A percentile compares a stretch with the other conserved stretches of the same genome.
Conservation (phyloP, 345 rosid genomes). For the Eucalyptus lansdowneana region DNA sequence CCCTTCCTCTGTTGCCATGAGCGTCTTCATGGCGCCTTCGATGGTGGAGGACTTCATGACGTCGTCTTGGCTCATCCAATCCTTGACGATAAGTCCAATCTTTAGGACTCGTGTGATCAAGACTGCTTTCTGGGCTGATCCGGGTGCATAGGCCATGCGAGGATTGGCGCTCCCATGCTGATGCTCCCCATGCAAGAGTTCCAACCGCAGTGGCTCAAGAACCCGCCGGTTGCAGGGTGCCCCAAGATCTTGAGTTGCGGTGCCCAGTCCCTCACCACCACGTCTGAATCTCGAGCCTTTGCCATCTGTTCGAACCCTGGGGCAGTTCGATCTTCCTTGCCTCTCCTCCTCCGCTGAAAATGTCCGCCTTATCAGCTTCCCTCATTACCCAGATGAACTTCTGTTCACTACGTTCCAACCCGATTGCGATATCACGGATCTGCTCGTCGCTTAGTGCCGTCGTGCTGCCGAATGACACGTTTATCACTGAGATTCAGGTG, state of each 20-base stretch:
- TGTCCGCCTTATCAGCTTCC: slow-evolving; percentile 47
- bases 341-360: slow-evolving; percentile 5
- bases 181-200: slow-evolving; percentile 67
- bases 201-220: slow-evolving; percentile 61
- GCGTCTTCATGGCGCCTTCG: no score
- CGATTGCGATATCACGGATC: neutral
- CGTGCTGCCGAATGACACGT: slow-evolving; percentile 7
- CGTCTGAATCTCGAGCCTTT: slow-evolving; percentile 7
- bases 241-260: slow-evolving; percentile 46
- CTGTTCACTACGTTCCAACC: slow-evolving; percentile 13
- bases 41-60: no score
- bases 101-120: slow-evolving; percentile 24
- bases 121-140: slow-evolving; percentile 45
- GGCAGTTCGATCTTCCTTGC: slow-evolving; percentile 14
- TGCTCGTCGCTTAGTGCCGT: neutral
- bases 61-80: slow-evolving; percentile 6
- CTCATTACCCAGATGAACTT: slow-evolving; percentile 52
- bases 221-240: slow-evolving; percentile 35
- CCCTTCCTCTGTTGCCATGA: no score
- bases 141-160: slow-evolving; percentile 55
- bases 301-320: slow-evolving; percentile 24
- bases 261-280: slow-evolving; percentile 49
- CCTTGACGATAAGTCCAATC: slow-evolving; percentile 16
- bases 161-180: slow-evolving; percentile 47
- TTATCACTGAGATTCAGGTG: neutral